Base-by-base conservation (phyloP, 106 monocot species). In the Dendrobium chrysotoxum region DNA sequence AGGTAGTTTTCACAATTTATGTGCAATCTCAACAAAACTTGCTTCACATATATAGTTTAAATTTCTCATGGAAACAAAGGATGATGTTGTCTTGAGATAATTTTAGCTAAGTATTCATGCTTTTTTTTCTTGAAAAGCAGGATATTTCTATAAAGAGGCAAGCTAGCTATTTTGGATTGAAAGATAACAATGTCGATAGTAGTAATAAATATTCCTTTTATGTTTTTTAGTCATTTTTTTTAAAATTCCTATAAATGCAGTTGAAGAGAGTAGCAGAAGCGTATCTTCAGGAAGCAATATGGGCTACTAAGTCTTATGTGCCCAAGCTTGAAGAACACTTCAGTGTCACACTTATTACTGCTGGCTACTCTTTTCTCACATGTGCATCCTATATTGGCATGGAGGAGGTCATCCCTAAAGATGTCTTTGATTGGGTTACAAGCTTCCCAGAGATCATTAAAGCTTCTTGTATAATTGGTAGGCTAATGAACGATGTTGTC, bases 321-420 rank as follows among this genome's bases (percentile, higher is more conserved):
- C 74, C 74, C 5, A 74, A 74, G 20, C 74, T 74, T 74, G 74
- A 74, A 1, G 74, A 74, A 13, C 74, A 74, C 0, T 8, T 74
- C 0, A 21, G 8, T 7, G 41, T 42, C 74, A 35, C 74, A 4
- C 40, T 74, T n/a, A 0, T 74, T 21, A 74, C 41, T 41, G 40
- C 74, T 74, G 40, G 74, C 9, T 74, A 74, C 74, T 74, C 40
- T 21, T 41, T 74, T 74, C 74, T 74, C 7, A 42, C 74, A 21
- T 74, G 74, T 42, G 74, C 74, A 0, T 40, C 74, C 42, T 74
- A 18, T 74, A 74, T 74, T 4, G 74, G 74, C 4, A 74, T 74
- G 74, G 8, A 74, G 10, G 74, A 40, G 41, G 21, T 1, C 0
- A 74, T 74, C n/a, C 30, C 74, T 41, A 40, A 21, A 40, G n/a